Evolutionary conservation across 2,329 filamentous ascomycete species (phyloP).

Genomic region (Penicillium sp.): DNA sequence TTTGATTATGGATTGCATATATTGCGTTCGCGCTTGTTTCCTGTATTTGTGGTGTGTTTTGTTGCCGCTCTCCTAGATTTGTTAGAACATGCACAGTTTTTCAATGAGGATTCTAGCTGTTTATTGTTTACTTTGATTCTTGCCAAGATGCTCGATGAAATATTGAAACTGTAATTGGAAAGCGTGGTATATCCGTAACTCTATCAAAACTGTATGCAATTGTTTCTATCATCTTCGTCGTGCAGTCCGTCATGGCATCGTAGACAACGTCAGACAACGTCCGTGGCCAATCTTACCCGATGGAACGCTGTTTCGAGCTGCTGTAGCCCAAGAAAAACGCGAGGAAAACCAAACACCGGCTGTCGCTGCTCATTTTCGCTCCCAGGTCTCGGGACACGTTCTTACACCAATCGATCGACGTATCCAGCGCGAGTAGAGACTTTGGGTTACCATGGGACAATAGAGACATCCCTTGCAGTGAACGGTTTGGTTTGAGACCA

Average conservation of each 20-base stretch:
- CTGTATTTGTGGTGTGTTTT: not conserved
- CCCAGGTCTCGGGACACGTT: not conserved
- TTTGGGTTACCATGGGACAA: not conserved
- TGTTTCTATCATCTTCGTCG: constrained; percentile 1
- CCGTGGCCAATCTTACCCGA: no score
- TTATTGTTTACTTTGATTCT: not conserved
- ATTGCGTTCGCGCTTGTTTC: constrained; percentile 4
- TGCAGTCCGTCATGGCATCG: not conserved
- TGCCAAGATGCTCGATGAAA: not conserved
- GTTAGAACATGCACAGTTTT: not conserved
- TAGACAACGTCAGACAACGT: not conserved
- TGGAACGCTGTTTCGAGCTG: not conserved
- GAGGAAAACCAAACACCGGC: no score
- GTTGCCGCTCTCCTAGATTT: not conserved
- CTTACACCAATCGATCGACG: not conserved
- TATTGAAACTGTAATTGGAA: not conserved
- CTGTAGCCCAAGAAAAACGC: no score
- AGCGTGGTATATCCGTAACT: not conserved
- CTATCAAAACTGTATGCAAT: constrained; percentile 2
- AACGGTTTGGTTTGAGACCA: not conserved
- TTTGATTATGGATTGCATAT: constrained; percentile 20
- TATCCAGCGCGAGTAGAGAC: not conserved
- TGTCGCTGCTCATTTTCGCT: no score
- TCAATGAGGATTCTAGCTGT: not conserved
- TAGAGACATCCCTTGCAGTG: not conserved